Conservation (phyloP, 2,329 filamentous ascomycete genomes). For the Gliomastix tumulicola region DNA sequence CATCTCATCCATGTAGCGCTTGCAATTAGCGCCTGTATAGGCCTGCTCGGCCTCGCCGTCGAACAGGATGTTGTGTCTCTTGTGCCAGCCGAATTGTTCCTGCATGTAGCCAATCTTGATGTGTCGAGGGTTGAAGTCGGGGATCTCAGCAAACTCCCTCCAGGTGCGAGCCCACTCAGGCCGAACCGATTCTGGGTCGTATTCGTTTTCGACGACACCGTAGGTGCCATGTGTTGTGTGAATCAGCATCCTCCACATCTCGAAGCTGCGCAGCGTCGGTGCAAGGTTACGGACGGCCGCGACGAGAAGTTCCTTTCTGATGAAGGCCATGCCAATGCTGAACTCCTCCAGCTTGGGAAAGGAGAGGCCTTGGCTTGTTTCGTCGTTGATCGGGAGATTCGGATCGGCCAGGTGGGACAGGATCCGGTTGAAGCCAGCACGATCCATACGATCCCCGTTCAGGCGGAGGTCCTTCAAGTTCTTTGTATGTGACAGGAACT, state of each 20-base stretch:
- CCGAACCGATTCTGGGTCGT: background rate
- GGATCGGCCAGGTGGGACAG: constrained; percentile 28
- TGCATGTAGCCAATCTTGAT: constrained; percentile 12
- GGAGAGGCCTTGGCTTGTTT: constrained; percentile 7
- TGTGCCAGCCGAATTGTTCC: background rate
- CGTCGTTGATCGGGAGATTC: background rate
- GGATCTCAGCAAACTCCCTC: constrained; percentile 25
- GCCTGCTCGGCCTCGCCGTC: background rate
- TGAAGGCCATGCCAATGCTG: constrained; percentile 33
- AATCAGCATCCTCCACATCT: constrained; percentile 35
- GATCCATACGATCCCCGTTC: constrained; percentile 22
- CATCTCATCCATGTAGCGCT: background rate
- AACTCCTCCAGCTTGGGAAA: constrained; percentile 28
- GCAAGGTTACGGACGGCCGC: constrained; percentile 31
- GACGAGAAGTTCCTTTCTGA: constrained; percentile 22
- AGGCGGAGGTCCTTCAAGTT: constrained; percentile 46
- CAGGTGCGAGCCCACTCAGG: constrained; percentile 18
- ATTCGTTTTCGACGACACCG: background rate
- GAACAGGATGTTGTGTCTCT: background rate
- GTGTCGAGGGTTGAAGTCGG: constrained; percentile 21
- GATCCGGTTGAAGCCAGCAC: constrained; percentile 15
- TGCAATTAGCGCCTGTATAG: constrained; percentile 4
- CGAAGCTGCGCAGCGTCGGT: constrained; percentile 32
- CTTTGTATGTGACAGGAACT: constrained; percentile 29
- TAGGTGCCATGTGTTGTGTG: background rate